Base-by-base conservation (phyloP, 2,329 filamentous ascomycete genomes). In the Periconia digitata region DNA sequence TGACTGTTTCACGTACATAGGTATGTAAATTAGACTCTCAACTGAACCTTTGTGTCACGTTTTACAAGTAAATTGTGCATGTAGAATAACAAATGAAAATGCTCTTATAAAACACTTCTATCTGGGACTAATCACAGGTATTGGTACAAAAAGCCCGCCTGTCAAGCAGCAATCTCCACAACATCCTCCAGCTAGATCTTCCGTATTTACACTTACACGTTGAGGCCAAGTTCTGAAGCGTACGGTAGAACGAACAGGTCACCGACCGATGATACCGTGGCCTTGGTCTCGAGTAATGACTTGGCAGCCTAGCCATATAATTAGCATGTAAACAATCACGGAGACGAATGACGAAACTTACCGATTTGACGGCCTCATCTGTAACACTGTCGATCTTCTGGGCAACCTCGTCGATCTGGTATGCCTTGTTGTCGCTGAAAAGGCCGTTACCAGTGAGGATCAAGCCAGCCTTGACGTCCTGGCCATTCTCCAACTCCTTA, bases 161-260 rank as follows among this genome's bases (percentile, higher is more conserved):
- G 53, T 59, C 53, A 60, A 62, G 58, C 53, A 44, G 49, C 29
- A 55, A 67, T 66, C 59, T 59, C 51, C 62, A 57, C 58, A 55
- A 56, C 60, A 55, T 44, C 48, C 57, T 51, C 53, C 49, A 56
- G 53, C 53, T 56, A 51, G 55, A 43, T 51, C 46, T 46, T 54
- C 54, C 61, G 58, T 75, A 76, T 84, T 83, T 95, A 99, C 83
- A 96, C 90, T 83, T 95, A 99, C 83, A 96, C 90, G 73, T 86
- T 90, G 71, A 99, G 83, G 64, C 92, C 95, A 72, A 99, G 81
- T 71, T 99, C 94, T 76, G 92, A 89, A 59, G 91, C 94, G 71
- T 87, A 99, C 49, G 94, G 94, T 70, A 99, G 85, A 66, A 87
- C 82, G 74, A 90, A 87, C 64, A 99, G 82, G 72, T 99, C 94